Percentiles rank a stretch among this genome's conserved stretches.
Evolutionary conservation across 129 eudicot genomes (phyloP).

Genomic region (Flaveria bidentis): DNA sequence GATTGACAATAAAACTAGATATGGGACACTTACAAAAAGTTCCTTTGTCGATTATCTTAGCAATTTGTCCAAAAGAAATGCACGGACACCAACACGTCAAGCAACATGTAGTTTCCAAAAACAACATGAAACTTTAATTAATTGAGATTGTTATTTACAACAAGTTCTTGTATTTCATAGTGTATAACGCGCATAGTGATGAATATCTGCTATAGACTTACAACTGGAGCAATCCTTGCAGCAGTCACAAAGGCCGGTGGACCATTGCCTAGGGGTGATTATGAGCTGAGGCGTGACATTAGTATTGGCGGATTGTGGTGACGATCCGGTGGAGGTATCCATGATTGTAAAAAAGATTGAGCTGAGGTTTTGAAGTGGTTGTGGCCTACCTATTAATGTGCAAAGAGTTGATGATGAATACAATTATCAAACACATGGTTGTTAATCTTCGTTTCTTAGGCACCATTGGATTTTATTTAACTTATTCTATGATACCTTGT

Average conservation of each 20-base stretch:
- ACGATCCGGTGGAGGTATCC: background rate
- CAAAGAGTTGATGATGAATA: background rate
- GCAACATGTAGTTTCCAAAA: slow-evolving; percentile 42
- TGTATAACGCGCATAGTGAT: background rate
- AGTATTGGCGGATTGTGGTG: background rate
- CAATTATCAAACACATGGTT: background rate
- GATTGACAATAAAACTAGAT: background rate
- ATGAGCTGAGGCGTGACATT: slow-evolving; percentile 15
- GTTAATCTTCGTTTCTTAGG: no score
- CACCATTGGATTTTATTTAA: no score
- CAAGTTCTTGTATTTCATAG: background rate
- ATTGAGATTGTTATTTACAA: no score
- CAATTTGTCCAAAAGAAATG: slow-evolving; percentile 56
- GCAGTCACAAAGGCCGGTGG: slow-evolving; percentile 67
- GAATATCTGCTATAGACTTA: slow-evolving; percentile 1
- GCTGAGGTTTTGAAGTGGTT: background rate
- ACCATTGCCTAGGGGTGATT: slow-evolving; percentile 36
- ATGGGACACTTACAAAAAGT: slow-evolving; percentile 47
- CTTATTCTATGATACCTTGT: no score
- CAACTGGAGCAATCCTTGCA: slow-evolving; percentile 46
- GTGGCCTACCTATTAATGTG: background rate
- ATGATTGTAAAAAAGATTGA: background rate
- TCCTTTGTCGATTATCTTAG: slow-evolving; percentile 40
- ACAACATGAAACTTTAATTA: background rate
- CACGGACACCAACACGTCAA: slow-evolving; percentile 70